Percentiles rank a stretch among this genome's conserved stretches.
phyloP scores from a whole-genome alignment of 2,329 filamentous ascomycete species.

The Calonectria leucothoes region DNA sequence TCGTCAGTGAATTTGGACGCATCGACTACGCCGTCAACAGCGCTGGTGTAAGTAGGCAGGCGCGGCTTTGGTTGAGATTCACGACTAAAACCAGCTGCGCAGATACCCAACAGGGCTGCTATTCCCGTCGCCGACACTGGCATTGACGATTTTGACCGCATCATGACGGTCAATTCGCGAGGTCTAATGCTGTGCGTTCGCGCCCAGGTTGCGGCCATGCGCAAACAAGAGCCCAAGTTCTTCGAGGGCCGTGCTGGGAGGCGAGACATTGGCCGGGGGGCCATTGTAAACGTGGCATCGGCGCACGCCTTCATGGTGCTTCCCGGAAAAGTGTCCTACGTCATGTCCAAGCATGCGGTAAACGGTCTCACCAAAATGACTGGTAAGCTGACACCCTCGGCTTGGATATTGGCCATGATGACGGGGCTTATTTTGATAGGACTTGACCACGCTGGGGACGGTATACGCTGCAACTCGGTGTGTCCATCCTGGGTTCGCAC shows the following conservation, averaged over 20 bases:
- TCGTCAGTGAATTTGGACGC: neutral
- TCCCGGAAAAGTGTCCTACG: neutral
- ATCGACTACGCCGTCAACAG: neutral
- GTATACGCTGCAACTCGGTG: neutral
- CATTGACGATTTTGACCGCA: neutral
- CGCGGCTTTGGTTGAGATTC: neutral
- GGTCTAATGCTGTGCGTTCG: neutral
- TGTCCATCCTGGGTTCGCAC: neutral
- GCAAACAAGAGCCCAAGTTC: neutral
- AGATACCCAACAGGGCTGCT: neutral
- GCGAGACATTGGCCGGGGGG: neutral
- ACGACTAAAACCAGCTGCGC: too few relatives aligned
- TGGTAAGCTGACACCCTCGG: neutral
- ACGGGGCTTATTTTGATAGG: neutral
- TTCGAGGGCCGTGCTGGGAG: neutral
- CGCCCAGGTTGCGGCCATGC: neutral
- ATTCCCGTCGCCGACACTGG: neutral
- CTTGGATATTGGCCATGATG: neutral
- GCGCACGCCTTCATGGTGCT: neutral
- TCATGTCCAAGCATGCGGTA: neutral
- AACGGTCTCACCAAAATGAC: neutral
- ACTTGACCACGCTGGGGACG: neutral
- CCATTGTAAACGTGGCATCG: neutral
- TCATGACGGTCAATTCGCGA: neutral
- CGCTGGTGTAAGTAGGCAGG: neutral